Percentiles rank a stretch among this genome's conserved stretches.
Conservation (phyloP, 805 yeast species). For the Ogataea henricii region DNA sequence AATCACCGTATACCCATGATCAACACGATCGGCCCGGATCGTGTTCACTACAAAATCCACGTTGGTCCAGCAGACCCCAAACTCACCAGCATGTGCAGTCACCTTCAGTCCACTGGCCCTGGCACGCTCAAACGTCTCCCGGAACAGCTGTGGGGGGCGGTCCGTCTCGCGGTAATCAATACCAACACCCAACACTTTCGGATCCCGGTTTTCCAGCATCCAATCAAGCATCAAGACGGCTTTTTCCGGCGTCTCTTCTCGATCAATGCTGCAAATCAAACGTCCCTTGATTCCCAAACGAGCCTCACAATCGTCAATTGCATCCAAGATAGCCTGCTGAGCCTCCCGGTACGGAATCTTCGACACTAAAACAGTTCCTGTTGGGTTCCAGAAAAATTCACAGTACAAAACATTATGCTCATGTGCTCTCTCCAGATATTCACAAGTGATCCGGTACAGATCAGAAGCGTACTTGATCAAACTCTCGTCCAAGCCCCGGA, state of each 20-base stretch:
- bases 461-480: conserved; percentile 29
- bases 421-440: conserved; percentile 28
- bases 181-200: conserved; percentile 33
- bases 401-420: conserved; percentile 30
- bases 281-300: conserved; percentile 25
- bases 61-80: conserved; percentile 32
- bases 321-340: conserved; percentile 29
- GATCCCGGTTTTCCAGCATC: conserved; percentile 30
- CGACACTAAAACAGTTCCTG: conserved; percentile 33
- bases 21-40: conserved; percentile 31
- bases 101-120: conserved; percentile 26
- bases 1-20: conserved; percentile 35
- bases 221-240: conserved; percentile 33
- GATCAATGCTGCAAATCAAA: conserved; percentile 34
- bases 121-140: conserved; percentile 30
- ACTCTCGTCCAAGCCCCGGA: conserved; percentile 31
- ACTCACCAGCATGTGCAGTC: conserved; percentile 38
- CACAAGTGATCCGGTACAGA: conserved; percentile 30
- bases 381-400: conserved; percentile 38
- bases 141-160: conserved; percentile 33
- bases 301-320: conserved; percentile 27
- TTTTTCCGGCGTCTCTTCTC: conserved; percentile 29
- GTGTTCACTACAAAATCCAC: conserved; percentile 30
- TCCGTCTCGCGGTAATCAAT: conserved; percentile 35
- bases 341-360: conserved; percentile 30